Percentiles rank a stretch among this genome's conserved stretches.
Conservation (phyloP, 2,329 filamentous ascomycete species). For the Xylaria hypoxylon region DNA sequence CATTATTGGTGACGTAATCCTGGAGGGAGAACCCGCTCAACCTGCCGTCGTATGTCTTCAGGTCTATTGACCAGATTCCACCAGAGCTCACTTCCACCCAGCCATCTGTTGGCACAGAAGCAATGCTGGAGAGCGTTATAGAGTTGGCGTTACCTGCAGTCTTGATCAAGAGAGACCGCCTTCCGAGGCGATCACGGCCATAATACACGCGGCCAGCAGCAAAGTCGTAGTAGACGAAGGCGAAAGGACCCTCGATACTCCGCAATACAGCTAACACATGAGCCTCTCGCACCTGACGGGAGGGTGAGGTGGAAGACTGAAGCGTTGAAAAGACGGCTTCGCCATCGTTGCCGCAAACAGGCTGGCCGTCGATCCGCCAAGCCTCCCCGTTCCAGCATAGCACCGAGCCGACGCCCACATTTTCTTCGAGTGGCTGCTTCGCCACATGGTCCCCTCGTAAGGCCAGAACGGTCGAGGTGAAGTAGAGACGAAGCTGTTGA, state of each 20-base stretch:
- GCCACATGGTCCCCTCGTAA: constrained; percentile 81
- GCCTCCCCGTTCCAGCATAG: constrained; percentile 99
- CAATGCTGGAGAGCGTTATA: constrained; percentile 77
- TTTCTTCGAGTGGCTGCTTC: constrained; percentile 77
- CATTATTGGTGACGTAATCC: constrained; percentile 42
- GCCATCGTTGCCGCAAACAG: constrained; percentile 82
- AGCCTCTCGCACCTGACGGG: constrained; percentile 45
- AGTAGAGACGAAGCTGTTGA: constrained; percentile 56
- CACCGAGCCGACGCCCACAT: constrained; percentile 65
- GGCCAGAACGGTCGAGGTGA: constrained; percentile 89
- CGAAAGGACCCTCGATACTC: constrained; percentile 83
- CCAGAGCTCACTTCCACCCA: constrained; percentile 89
- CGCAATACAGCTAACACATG: constrained; percentile 66
- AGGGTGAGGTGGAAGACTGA: constrained; percentile 45
- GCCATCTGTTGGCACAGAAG: constrained; percentile 61
- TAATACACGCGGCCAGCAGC: constrained; percentile 75
- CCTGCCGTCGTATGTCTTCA: constrained; percentile 52
- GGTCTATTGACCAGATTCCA: constrained; percentile 77
- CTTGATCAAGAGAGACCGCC: constrained; percentile 80
- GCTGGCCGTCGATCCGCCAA: constrained; percentile 75
- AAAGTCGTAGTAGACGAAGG: constrained; percentile 85
- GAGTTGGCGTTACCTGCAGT: constrained; percentile 54
- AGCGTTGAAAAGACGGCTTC: constrained; percentile 70
- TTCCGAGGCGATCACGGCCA: constrained; percentile 86
- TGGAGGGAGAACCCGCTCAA: constrained; percentile 32